Conservation (phyloP, 768 basidiomycete genomes). For the Tricholoma furcatifolium region DNA sequence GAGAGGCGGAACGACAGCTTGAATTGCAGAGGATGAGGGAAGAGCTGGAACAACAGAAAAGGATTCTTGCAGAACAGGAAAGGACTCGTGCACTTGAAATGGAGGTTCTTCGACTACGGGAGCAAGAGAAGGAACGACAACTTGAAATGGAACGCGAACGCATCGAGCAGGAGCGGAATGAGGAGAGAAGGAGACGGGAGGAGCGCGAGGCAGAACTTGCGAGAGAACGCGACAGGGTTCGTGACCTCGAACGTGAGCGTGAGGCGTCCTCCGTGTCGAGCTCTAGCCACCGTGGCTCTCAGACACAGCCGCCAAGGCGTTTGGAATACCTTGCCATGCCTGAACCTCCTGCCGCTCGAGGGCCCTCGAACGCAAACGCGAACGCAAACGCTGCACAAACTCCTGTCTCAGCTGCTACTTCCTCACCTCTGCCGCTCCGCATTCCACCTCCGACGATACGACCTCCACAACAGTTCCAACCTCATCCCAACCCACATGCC, state of each 20-base stretch:
- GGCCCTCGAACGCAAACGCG: not conserved
- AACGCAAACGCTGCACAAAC: not conserved
- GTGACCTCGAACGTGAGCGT: constrained; percentile 11
- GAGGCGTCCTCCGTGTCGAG: constrained; percentile 7
- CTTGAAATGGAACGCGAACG: constrained; percentile 19
- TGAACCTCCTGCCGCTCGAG: constrained; percentile 7
- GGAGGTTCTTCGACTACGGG: constrained; percentile 1
- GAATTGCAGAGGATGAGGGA: constrained; percentile 9
- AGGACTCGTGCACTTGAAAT: constrained; percentile 1
- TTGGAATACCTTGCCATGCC: constrained; percentile 19
- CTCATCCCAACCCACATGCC: constrained; percentile 5
- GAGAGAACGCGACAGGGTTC: constrained; percentile 10
- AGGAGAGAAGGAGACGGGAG: constrained; percentile 10
- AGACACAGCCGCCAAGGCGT: not conserved
- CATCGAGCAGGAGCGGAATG: constrained; percentile 7
- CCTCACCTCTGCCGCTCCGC: constrained; percentile 6
- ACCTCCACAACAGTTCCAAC: constrained; percentile 17
- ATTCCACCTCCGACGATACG: constrained; percentile 3
- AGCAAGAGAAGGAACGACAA: constrained; percentile 8
- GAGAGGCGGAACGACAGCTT: constrained; percentile 13
- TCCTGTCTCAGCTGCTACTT: not conserved
- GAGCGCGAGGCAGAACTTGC: constrained; percentile 10
- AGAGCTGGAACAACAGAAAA: constrained; percentile 15
- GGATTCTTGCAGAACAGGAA: constrained; percentile 17
- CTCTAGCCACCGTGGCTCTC: constrained; percentile 5